phyloP scores from a whole-genome alignment of 192 early-diverging fungal species.

The Backusella circina region DNA sequence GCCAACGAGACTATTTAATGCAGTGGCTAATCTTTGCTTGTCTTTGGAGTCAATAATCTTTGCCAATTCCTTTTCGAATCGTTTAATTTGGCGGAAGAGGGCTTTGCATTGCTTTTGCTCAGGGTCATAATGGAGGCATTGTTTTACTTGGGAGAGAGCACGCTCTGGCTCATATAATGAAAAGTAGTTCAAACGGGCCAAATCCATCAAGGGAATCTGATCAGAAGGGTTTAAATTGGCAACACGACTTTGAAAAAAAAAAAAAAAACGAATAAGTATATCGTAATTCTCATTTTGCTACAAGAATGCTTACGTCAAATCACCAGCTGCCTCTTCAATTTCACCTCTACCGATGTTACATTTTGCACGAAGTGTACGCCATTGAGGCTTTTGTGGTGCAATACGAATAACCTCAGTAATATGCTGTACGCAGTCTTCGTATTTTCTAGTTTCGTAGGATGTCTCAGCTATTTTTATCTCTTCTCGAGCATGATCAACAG shows the following conservation, averaged over 20 bases:
- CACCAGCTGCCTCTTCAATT: slow-evolving; percentile 82
- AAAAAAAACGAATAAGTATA: not conserved
- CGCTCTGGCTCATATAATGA: slow-evolving; percentile 65
- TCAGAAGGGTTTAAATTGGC: slow-evolving; percentile 67
- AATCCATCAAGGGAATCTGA: slow-evolving; percentile 52
- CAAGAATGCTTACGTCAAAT: slow-evolving; percentile 50
- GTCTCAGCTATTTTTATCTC: slow-evolving; percentile 33
- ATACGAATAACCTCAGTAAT: slow-evolving; percentile 51
- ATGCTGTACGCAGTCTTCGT: slow-evolving; percentile 48
- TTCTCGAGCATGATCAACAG: slow-evolving; percentile 44
- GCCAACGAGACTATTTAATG: slow-evolving; percentile 55
- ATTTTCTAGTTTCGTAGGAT: slow-evolving; percentile 42
- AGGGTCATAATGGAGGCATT: slow-evolving; percentile 85
- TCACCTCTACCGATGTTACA: slow-evolving; percentile 72
- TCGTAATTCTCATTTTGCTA: not conserved
- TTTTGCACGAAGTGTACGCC: slow-evolving; percentile 66
- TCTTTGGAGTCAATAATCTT: slow-evolving; percentile 53
- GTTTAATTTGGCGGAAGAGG: slow-evolving; percentile 67
- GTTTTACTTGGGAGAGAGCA: slow-evolving; percentile 69
- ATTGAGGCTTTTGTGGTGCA: slow-evolving; percentile 49
- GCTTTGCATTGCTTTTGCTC: slow-evolving; percentile 87
- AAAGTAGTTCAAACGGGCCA: slow-evolving; percentile 72
- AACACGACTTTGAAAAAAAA: slow-evolving; percentile 46
- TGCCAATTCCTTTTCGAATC: slow-evolving; percentile 67
- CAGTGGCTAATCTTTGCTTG: slow-evolving; percentile 56